These are phyloP conservation scores for Mucor lusitanicus DNA, from an alignment of 371 early-diverging fungal genomes.

Conservation along the genomic window DNA sequence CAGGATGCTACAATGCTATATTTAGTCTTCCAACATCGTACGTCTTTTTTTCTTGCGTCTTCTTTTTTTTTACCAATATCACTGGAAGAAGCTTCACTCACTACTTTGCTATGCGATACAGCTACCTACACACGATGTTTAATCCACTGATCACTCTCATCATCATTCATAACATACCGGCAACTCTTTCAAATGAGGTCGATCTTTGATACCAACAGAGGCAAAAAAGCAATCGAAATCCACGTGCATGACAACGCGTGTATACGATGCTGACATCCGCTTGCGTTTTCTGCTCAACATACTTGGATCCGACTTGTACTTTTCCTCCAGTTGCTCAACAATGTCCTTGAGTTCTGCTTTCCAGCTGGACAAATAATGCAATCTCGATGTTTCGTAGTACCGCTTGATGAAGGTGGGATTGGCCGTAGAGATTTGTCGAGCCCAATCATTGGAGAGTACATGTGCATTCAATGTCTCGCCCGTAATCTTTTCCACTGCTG, in stretches of 20 bases:
- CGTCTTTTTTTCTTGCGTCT: not conserved
- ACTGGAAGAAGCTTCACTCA: slow-evolving; percentile 36
- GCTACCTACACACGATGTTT: slow-evolving; percentile 27
- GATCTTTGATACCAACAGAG: slow-evolving; percentile 71
- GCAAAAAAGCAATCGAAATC: slow-evolving; percentile 97
- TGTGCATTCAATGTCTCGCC: slow-evolving; percentile 19
- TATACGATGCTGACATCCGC: not conserved
- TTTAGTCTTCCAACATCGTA: slow-evolving; percentile 5
- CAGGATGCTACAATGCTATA: slow-evolving; percentile 60
- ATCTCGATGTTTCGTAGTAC: slow-evolving; percentile 79
- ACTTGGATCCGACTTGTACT: slow-evolving; percentile 15
- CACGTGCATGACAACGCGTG: slow-evolving; percentile 64
- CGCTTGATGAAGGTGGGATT: slow-evolving; percentile 72
- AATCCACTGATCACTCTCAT: too few relatives aligned
- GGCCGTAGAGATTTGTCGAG: slow-evolving; percentile 26
- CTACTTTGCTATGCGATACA: slow-evolving; percentile 41
- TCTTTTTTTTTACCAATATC: slow-evolving; percentile 35
- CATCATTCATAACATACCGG: slow-evolving; percentile 54
- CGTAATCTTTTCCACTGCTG: not conserved
- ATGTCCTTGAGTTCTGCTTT: slow-evolving; percentile 74
- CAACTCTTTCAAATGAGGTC: slow-evolving; percentile 61
- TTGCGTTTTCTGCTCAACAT: slow-evolving; percentile 4
- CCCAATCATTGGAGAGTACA: slow-evolving; percentile 45
- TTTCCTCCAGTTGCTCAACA: slow-evolving; percentile 41
- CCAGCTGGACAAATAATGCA: slow-evolving; percentile 84